Evolutionary conservation across 345 rosid genomes (phyloP).

Genomic region (Salix viminalis): DNA sequence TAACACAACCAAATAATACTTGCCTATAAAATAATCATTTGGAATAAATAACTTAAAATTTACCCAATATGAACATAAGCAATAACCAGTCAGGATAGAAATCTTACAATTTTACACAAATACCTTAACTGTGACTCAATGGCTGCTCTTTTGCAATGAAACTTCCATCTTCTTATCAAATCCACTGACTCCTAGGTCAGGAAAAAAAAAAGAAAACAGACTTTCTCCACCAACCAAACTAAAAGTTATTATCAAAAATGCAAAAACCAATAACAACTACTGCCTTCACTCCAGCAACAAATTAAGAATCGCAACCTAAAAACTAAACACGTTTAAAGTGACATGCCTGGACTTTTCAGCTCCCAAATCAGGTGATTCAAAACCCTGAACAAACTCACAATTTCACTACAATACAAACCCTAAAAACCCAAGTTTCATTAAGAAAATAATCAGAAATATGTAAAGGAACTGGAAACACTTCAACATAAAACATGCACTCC

Average conservation of each 20-base stretch:
- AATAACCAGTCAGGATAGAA: slow-evolving; percentile 2
- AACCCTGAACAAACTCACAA: slow-evolving; percentile 1
- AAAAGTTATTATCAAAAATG: neutral
- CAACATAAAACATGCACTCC: slow-evolving; percentile 29
- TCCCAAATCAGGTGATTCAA: neutral
- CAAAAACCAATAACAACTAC: neutral
- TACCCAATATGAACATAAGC: slow-evolving; percentile 3
- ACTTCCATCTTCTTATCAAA: slow-evolving; percentile 6
- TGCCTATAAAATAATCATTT: neutral
- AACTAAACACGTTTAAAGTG: neutral
- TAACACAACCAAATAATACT: slow-evolving; percentile 12
- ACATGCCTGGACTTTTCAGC: neutral
- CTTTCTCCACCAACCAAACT: neutral
- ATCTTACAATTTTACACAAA: slow-evolving; percentile 4
- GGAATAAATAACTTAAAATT: slow-evolving; percentile 22
- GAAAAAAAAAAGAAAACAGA: neutral
- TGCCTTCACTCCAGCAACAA: neutral
- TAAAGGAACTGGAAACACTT: neutral
- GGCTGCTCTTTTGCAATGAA: neutral
- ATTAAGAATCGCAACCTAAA: neutral
- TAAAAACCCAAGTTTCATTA: neutral
- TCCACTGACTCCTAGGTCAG: neutral
- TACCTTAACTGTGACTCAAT: slow-evolving; percentile 1
- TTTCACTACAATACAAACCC: slow-evolving; percentile 5
- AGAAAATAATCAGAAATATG: neutral